These are phyloP conservation scores for Pseudisothecium myosuroides DNA, from an alignment of 225 moss, liverwort and hornwort species.

Conservation along the genomic window DNA sequence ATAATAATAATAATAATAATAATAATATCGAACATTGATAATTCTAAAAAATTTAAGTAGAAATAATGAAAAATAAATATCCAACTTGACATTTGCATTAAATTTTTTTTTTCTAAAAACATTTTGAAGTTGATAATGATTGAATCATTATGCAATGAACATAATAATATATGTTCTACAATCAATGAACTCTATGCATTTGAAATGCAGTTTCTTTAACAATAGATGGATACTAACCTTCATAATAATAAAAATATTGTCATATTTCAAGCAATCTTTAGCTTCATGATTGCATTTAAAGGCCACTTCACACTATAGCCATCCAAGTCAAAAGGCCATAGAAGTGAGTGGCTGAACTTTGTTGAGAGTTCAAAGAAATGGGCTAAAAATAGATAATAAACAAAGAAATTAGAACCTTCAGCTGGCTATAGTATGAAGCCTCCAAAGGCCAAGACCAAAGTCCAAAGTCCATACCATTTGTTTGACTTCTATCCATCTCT, in stretches of 20 bases:
- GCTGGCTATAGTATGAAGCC: rapidly evolving
- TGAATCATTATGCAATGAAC: background rate
- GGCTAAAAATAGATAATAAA: no score
- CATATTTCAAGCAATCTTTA: background rate
- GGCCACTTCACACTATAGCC: rapidly evolving
- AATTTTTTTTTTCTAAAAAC: background rate
- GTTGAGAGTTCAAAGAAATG: background rate
- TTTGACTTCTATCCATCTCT: background rate
- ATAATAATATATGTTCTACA: background rate
- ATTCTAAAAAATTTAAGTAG: background rate
- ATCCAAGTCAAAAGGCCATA: rapidly evolving
- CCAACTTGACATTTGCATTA: background rate
- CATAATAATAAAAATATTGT: background rate
- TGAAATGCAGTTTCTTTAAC: background rate
- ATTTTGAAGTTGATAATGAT: background rate
- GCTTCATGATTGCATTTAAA: background rate
- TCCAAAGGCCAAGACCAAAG: background rate
- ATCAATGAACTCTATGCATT: background rate
- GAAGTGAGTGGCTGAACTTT: background rate
- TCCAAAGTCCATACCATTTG: background rate
- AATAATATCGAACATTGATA: no score
- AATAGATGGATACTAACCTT: background rate
- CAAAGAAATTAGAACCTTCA: rapidly evolving
- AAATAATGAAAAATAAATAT: background rate
- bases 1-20: no score